Base-by-base conservation (phyloP, 2,329 filamentous ascomycete species). In the Hypomyces perniciosus region DNA sequence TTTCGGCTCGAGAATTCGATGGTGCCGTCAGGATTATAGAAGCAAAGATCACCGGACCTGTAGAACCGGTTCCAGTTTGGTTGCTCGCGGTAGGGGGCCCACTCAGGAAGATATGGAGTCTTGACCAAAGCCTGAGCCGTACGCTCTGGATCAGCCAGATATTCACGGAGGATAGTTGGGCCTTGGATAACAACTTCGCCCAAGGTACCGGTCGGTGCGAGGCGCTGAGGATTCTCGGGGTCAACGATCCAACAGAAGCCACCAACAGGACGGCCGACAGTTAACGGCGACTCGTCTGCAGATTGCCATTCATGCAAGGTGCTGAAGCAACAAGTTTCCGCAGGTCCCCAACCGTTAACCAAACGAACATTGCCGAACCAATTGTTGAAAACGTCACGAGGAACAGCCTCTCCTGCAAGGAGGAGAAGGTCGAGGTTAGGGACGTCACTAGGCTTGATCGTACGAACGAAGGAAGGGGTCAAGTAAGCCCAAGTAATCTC, bases 291-390 rank as follows among this genome's bases (percentile, higher is more conserved):
- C 8, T 51, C 50, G 5, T 48, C 44, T 6, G 35, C 37, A 27
- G 48, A 46, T 12, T 51, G 38, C 50, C 50, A 52, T 34, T 52
- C 39, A 30, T 56, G 54, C 7, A 54, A 9, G 31, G 54, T 42
- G 30, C 49, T 46, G 34, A 44, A 52, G n/a, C 44, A 43, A 8
- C 50, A 54, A 20, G 50, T 53, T 40, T 56, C 57, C 0, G 58
- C 54, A 4, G 58, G 58, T 0, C 58, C 58, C 35, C 57, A 59
- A 8, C 44, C 53, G 12, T 60, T 59, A 10, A 59, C 40, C 8
- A 60, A 27, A 6, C 46, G 44, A 13, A 50, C n/a, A 46, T 43
- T 40, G 13, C 44, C 50, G n/a, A 45, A 40, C 56, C 56, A 59
- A 8, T n/a, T 30, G n/a, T 48, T 29, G 3, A 58, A 38, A 4